These are phyloP conservation scores for Tuber melanosporum DNA, from an alignment of 495 filamentous ascomycete species.

Conservation along the genomic window DNA sequence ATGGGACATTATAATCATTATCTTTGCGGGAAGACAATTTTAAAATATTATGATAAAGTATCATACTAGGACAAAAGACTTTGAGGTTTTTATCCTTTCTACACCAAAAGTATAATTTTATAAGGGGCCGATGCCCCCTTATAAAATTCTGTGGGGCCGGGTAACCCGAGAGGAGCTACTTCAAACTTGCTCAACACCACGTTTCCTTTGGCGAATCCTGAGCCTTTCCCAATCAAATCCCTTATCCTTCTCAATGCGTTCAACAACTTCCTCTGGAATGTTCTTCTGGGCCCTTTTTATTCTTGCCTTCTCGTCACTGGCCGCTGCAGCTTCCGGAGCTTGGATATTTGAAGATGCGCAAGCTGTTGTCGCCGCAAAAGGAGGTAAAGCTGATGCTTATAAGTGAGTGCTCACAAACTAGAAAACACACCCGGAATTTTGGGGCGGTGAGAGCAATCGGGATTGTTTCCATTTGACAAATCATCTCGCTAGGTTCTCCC, in stretches of 20 bases:
- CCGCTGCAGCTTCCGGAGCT: slow-evolving; percentile 18
- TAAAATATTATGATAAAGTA: no score
- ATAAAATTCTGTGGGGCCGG: slow-evolving; percentile 12
- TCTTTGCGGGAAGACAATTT: no score
- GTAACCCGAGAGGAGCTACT: slow-evolving; percentile 19
- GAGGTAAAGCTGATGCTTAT: slow-evolving; percentile 10
- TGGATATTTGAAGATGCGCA: slow-evolving; percentile 31
- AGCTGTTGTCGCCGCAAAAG: slow-evolving; percentile 25
- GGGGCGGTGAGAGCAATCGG: background rate
- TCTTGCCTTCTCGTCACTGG: slow-evolving; percentile 26
- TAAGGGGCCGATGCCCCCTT: no score
- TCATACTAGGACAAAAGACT: no score
- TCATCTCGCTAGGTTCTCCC: slow-evolving; percentile 51
- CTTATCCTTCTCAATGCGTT: slow-evolving; percentile 22
- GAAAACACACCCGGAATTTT: slow-evolving; percentile 5
- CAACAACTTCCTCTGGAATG: slow-evolving; percentile 22
- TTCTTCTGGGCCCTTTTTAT: slow-evolving; percentile 23
- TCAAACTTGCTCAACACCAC: slow-evolving; percentile 34
- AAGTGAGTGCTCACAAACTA: slow-evolving; percentile 1
- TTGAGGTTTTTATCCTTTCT: no score
- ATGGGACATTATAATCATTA: no score
- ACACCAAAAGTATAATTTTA: no score
- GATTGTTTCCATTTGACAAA: background rate
- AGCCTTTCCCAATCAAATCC: slow-evolving; percentile 2
- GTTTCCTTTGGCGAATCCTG: slow-evolving; percentile 25